Evolutionary conservation across 352 stramenopile species (phyloP).

Genomic region (Phytopythium vexans): DNA sequence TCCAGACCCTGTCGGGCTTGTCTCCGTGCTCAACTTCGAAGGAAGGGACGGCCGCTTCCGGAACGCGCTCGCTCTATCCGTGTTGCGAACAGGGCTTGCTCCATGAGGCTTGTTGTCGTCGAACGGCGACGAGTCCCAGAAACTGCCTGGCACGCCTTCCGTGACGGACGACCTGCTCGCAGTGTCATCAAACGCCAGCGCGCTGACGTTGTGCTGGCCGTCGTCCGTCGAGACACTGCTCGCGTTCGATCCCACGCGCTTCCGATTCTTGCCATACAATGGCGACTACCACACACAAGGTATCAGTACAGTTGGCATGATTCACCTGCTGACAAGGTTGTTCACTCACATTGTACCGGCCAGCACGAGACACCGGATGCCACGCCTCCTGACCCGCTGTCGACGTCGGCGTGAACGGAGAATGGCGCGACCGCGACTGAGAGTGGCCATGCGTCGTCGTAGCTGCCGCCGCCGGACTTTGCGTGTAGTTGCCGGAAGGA

Average conservation of each 20-base stretch:
- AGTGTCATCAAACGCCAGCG: constrained; percentile 17
- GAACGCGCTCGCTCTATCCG: no score
- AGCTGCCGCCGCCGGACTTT: no score
- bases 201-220: constrained; percentile 22
- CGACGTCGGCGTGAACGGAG: no score
- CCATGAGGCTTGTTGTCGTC: constrained; percentile 4
- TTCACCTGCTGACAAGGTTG: no score
- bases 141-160: constrained; percentile 1
- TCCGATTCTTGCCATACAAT: constrained; percentile 32
- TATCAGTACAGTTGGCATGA: background rate
- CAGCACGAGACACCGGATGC: no score
- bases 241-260: constrained; percentile 32
- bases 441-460: no score
- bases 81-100: no score
- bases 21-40: background rate
- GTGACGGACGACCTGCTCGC: constrained; percentile 1
- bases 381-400: no score
- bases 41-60: no score
- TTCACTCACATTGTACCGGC: no score
- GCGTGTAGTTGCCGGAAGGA: no score
- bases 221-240: constrained; percentile 16
- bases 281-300: constrained; percentile 18
- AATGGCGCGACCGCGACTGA: no score
- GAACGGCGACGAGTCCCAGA: constrained; percentile 5
- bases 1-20: background rate